These are phyloP conservation scores for Elsinoe batatas DNA, from an alignment of 2,329 filamentous ascomycete species.

Conservation along the genomic window DNA sequence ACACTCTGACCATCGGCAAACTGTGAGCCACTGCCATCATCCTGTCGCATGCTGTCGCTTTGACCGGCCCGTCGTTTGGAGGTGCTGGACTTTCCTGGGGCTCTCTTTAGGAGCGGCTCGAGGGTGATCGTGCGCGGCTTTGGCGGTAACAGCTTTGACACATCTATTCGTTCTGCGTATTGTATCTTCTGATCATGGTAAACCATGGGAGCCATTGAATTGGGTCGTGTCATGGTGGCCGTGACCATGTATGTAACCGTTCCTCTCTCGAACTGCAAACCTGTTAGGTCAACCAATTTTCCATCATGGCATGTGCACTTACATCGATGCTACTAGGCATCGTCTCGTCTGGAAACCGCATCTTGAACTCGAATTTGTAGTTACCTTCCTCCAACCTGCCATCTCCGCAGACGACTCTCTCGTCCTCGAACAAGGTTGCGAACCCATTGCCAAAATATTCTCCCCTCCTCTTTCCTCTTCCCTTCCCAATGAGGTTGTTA, in stretches of 20 bases:
- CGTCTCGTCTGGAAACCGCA: constrained; percentile 57
- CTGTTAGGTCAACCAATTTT: constrained; percentile 5
- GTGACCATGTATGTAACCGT: constrained; percentile 87
- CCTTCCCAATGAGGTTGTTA: constrained; percentile 42
- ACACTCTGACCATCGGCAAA: constrained; percentile 17
- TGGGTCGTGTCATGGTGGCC: constrained; percentile 80
- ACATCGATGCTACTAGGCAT: constrained; percentile 93
- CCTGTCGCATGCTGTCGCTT: constrained; percentile 10
- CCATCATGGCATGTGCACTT: constrained; percentile 31
- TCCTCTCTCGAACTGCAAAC: constrained; percentile 78
- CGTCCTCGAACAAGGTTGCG: constrained; percentile 73
- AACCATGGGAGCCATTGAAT: constrained; percentile 68
- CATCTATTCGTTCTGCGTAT: constrained; percentile 73
- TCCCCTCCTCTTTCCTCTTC: constrained; percentile 42
- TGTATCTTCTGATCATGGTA: constrained; percentile 74
- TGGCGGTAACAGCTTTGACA: constrained; percentile 63
- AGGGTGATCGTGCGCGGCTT: constrained; percentile 76
- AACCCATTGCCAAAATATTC: constrained; percentile 66
- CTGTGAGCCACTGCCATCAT: constrained; percentile 11
- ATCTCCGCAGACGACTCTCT: constrained; percentile 69
- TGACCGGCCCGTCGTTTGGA: neutral
- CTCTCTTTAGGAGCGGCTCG: constrained; percentile 66
- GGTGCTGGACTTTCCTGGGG: constrained; percentile 21
- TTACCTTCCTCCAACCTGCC: constrained; percentile 62
- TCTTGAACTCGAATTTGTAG: constrained; percentile 71